phyloP scores from a whole-genome alignment of 805 yeast species.

The Yamadazyma endophytica region DNA sequence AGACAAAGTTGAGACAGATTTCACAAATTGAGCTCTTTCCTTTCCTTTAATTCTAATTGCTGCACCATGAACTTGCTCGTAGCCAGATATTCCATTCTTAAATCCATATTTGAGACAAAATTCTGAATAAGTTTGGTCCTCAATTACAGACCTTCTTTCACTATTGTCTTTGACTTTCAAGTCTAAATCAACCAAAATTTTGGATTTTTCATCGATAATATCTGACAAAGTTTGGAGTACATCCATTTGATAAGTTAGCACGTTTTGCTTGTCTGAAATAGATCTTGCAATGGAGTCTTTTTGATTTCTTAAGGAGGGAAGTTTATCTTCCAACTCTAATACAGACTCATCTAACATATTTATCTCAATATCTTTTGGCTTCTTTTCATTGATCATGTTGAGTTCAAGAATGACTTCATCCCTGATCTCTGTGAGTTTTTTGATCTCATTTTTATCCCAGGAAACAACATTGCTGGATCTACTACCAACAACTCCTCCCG shows the following conservation, averaged over 20 bases:
- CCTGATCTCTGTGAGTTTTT: slow-evolving; percentile 46
- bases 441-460: slow-evolving; percentile 74
- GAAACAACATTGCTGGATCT: slow-evolving; percentile 34
- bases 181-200: slow-evolving; percentile 12
- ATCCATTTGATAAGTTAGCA: slow-evolving; percentile 46
- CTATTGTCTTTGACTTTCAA: slow-evolving; percentile 18
- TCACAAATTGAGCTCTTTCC: slow-evolving; percentile 57
- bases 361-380: slow-evolving; percentile 54
- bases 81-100: slow-evolving; percentile 52
- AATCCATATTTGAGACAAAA: slow-evolving; percentile 59
- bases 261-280: slow-evolving; percentile 43
- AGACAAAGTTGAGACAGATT: slow-evolving; percentile 56
- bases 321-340: slow-evolving; percentile 30
- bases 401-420: slow-evolving; percentile 51
- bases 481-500: slow-evolving; percentile 73
- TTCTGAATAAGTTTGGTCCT: slow-evolving; percentile 41
- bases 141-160: slow-evolving; percentile 25
- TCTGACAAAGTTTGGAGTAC: slow-evolving; percentile 8
- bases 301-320: slow-evolving; percentile 43
- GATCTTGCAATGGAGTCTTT: slow-evolving; percentile 41
- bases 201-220: slow-evolving; percentile 14
- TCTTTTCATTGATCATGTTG: slow-evolving; percentile 40
- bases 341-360: slow-evolving; percentile 53
- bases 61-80: slow-evolving; percentile 66
- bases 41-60: slow-evolving; percentile 51